A percentile compares a stretch with the other conserved stretches of the same genome.
phyloP scores from a whole-genome alignment of 2,329 filamentous ascomycete species.

The Colletotrichum viniferum region DNA sequence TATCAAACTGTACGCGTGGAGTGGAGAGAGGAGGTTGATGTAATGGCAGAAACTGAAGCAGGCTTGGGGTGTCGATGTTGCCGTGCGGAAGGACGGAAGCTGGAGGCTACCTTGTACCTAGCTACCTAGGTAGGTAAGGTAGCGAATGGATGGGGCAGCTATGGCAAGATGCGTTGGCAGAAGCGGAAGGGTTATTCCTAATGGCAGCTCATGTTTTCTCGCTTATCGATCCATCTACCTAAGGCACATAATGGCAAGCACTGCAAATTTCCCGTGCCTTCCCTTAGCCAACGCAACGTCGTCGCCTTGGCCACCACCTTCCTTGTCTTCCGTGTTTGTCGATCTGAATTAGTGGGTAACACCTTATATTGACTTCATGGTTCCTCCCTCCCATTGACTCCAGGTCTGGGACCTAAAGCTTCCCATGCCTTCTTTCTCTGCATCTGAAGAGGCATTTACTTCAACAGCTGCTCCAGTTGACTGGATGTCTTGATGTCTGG shows the following conservation, averaged over 20 bases:
- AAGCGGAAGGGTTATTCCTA: background rate
- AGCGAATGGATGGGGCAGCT: background rate
- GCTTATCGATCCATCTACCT: background rate
- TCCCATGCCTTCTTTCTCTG: background rate
- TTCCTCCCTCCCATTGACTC: background rate
- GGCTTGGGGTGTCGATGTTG: background rate
- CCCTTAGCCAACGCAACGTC: background rate
- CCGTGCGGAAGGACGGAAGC: background rate
- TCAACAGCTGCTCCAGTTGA: background rate
- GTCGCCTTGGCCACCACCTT: background rate
- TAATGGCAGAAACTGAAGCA: background rate
- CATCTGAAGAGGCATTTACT: background rate
- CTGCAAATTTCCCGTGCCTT: background rate
- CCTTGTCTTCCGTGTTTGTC: background rate
- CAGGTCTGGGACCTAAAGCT: background rate
- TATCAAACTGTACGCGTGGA: background rate
- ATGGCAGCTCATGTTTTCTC: background rate
- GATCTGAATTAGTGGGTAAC: background rate
- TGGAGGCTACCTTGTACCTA: background rate
- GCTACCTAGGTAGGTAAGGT: background rate
- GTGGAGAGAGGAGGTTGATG: background rate
- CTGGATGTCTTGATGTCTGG: background rate
- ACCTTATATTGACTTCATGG: background rate
- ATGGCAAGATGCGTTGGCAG: background rate
- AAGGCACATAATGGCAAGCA: background rate